phyloP scores from a whole-genome alignment of 441 rosid species.

The Populus hybrid region DNA sequence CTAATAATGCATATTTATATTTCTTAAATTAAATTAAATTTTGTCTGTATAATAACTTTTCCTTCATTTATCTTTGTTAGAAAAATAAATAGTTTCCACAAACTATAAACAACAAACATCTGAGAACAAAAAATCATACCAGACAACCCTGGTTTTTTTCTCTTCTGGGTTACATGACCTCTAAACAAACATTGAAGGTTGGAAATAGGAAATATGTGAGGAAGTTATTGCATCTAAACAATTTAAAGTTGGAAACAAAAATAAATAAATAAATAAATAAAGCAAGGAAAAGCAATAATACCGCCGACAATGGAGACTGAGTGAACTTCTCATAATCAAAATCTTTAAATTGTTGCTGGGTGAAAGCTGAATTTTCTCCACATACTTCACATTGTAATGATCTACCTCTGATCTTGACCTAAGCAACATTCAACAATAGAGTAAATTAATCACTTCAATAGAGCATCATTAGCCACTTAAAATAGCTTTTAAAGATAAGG shows the following conservation, averaged over 20 bases:
- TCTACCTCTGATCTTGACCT: slow-evolving; percentile 87
- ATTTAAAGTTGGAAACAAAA: background rate
- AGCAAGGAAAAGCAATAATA: slow-evolving; percentile 22
- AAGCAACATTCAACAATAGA: slow-evolving; percentile 14
- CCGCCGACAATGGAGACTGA: slow-evolving; percentile 60
- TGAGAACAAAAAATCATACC: background rate
- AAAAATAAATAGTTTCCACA: background rate
- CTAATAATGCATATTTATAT: too few species aligned
- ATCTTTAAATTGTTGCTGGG: slow-evolving; percentile 49
- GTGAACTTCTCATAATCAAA: slow-evolving; percentile 92
- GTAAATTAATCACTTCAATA: background rate
- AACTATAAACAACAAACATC: background rate
- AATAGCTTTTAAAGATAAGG: background rate
- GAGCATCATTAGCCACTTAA: background rate
- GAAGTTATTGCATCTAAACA: background rate
- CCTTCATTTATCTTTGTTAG: background rate
- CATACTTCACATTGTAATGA: slow-evolving; percentile 69
- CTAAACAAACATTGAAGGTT: background rate
- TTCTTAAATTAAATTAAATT: background rate
- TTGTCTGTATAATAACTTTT: background rate
- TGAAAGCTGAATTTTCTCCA: slow-evolving; percentile 62
- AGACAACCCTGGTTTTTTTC: background rate
- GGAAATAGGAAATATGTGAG: background rate
- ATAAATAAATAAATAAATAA: background rate
- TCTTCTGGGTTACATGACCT: background rate